Evolutionary conservation across 2,329 filamentous ascomycete genomes (phyloP).

Genomic region (Botrytis deweyae): DNA sequence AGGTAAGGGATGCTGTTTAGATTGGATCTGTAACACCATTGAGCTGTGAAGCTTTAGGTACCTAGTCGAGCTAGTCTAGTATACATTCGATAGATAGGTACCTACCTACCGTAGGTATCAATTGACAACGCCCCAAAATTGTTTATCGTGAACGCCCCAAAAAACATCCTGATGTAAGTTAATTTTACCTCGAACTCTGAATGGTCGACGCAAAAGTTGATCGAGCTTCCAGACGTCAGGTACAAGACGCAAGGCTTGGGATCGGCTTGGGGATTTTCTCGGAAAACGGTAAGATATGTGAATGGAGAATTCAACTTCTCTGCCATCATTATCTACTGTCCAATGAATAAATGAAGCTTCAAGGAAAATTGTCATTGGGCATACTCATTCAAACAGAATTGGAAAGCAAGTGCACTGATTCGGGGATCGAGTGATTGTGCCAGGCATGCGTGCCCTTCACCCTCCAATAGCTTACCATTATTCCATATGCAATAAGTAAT

Average conservation of each 20-base stretch:
- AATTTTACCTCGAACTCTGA: conserved; percentile 10
- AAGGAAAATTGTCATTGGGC: conserved; percentile 12
- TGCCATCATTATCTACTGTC: not conserved
- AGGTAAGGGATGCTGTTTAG: not conserved
- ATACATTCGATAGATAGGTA: not conserved
- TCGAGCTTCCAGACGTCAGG: conserved; percentile 20
- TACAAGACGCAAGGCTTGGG: conserved; percentile 17
- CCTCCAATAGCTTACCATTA: conserved; percentile 14
- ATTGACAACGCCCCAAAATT: not conserved
- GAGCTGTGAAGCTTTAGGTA: not conserved
- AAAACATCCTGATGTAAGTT: not conserved
- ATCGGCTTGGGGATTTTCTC: conserved; percentile 4
- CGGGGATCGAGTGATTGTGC: conserved; percentile 6
- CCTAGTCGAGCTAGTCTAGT: too few relatives aligned
- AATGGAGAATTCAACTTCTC: conserved; percentile 10
- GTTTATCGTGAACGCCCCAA: not conserved
- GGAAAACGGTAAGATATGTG: conserved; percentile 17
- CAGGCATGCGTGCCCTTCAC: not conserved
- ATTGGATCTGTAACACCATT: not conserved
- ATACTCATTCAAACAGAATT: not conserved
- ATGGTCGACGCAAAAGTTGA: not conserved
- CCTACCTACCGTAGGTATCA: too few relatives aligned
- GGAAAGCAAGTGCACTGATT: conserved; percentile 10
- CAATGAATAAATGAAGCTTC: conserved; percentile 17
- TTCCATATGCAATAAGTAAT: conserved; percentile 15